Percentiles rank a stretch among this genome's conserved stretches.
phyloP scores from a whole-genome alignment of 192 early-diverging fungal genomes.

The Coemansia sp. region DNA sequence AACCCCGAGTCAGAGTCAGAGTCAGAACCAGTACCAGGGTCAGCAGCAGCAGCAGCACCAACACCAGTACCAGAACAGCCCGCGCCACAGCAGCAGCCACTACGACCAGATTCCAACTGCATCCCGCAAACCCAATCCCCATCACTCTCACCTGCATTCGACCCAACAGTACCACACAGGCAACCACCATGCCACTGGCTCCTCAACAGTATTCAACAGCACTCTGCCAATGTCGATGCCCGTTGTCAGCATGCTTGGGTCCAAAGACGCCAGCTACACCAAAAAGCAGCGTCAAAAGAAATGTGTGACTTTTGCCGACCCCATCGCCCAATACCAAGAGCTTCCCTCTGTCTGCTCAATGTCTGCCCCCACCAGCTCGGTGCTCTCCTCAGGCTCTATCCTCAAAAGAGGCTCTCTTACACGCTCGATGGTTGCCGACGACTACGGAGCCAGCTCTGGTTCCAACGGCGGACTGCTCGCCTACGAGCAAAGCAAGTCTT shows the following conservation, averaged over 20 bases:
- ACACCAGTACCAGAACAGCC: not conserved
- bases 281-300: constrained; percentile 26
- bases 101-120: not conserved
- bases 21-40: constrained; percentile 1
- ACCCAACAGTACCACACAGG: not conserved
- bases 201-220: not conserved
- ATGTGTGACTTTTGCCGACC: constrained; percentile 44
- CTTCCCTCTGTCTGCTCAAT: constrained; percentile 13
- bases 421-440: not conserved
- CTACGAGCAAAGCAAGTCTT: not conserved
- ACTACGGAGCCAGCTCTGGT: not conserved
- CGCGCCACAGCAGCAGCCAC: not conserved
- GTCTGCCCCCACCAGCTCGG: constrained; percentile 10
- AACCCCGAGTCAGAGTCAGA: not conserved
- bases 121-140: not conserved
- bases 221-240: not conserved
- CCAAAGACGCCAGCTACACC: not conserved
- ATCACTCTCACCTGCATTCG: not conserved
- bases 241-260: not conserved
- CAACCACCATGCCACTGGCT: not conserved
- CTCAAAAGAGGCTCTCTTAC: constrained; percentile 1
- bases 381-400: not conserved
- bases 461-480: not conserved
- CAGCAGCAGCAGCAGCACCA: constrained; percentile 1
- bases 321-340: constrained; percentile 22